These are phyloP conservation scores for Cladosporium sp. DNA, from an alignment of 2,329 filamentous ascomycete genomes.

Conservation along the genomic window DNA sequence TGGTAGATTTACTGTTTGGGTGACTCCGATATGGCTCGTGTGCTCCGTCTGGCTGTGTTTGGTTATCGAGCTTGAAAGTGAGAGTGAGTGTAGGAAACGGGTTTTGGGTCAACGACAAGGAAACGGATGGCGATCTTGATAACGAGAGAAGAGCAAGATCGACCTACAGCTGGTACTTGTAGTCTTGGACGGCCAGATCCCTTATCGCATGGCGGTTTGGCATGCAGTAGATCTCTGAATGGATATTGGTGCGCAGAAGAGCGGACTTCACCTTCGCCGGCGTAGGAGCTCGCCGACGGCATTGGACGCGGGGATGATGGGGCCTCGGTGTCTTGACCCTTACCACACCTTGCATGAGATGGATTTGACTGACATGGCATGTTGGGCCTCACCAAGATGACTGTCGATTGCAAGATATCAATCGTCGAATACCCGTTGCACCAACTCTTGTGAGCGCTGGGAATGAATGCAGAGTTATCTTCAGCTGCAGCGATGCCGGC, in stretches of 20 bases:
- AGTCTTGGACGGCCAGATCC: conserved; percentile 2
- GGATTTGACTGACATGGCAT: too few species aligned
- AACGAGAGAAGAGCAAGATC: not conserved
- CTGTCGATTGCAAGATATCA: too few species aligned
- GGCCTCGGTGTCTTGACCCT: not conserved
- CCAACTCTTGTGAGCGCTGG: too few species aligned
- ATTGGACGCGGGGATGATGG: not conserved
- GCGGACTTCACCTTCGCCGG: not conserved
- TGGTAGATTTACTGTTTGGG: conserved; percentile 14
- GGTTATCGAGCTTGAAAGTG: not conserved
- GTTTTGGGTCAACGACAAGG: not conserved
- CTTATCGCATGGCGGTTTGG: conserved; percentile 12
- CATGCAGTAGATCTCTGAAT: conserved; percentile 1
- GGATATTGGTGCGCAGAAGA: not conserved
- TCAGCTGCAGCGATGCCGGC: not conserved
- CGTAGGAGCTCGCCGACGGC: not conserved
- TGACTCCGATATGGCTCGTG: not conserved
- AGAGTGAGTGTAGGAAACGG: not conserved
- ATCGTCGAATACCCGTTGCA: too few species aligned
- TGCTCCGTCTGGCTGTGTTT: conserved; percentile 4
- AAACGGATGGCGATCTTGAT: not conserved
- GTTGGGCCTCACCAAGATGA: too few species aligned
- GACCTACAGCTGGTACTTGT: conserved; percentile 11
- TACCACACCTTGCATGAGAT: not conserved
- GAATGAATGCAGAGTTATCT: too few species aligned